Conservation (phyloP, 2,329 filamentous ascomycete species). For the Diaporthe ilicicola region DNA sequence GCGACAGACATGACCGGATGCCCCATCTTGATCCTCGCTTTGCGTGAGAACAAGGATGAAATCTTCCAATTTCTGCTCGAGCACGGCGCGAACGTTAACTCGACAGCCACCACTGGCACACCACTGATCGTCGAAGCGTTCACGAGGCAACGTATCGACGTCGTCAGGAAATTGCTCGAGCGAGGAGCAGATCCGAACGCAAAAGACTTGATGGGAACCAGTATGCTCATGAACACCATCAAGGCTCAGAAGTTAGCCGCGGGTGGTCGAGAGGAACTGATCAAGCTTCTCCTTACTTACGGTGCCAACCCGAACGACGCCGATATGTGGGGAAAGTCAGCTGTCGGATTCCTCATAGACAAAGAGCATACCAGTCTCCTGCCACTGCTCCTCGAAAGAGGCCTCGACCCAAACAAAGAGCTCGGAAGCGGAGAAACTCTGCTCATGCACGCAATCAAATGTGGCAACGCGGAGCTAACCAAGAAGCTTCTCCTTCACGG, state of each 20-base stretch:
- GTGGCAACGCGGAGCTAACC: neutral
- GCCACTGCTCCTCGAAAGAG: neutral
- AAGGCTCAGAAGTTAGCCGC: neutral
- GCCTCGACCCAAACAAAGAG: neutral
- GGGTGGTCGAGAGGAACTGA: neutral
- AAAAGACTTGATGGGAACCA: neutral
- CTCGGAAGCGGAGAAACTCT: neutral
- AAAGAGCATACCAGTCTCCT: neutral
- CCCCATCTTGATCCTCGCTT: neutral
- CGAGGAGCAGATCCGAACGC: conserved; percentile 1
- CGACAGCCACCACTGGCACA: neutral
- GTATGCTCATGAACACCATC: neutral
- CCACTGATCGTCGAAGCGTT: neutral
- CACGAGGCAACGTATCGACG: neutral
- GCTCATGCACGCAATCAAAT: neutral
- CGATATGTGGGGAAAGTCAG: conserved; percentile 1
- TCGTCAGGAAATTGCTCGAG: conserved; percentile 1
- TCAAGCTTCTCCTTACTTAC: neutral
- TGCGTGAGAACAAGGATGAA: neutral
- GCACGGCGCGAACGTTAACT: conserved; percentile 5
- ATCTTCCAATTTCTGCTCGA: neutral
- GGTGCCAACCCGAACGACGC: neutral
- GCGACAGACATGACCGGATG: neutral
- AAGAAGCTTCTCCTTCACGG: neutral
- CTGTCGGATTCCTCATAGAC: neutral